Base-by-base conservation (phyloP, 169 alveolate species). In the Eimeria maxima region DNA sequence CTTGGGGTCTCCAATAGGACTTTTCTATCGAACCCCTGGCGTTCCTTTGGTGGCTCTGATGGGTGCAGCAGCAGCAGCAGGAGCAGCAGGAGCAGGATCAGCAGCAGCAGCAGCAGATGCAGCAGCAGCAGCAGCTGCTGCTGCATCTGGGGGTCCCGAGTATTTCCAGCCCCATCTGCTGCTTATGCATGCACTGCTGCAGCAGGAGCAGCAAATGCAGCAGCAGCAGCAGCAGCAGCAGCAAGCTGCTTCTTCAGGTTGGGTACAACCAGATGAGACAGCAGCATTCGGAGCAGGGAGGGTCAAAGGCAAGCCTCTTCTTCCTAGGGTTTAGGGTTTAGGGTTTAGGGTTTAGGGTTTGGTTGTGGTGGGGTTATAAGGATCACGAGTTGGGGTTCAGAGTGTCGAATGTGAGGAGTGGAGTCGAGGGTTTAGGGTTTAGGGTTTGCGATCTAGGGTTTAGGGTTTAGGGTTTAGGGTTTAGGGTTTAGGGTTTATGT, bases 111-210 rank as follows among this genome's bases (percentile, higher is more conserved):
- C 69, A 60, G 69, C 20, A 11, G n/a, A 18, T 16, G 69, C 69
- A 60, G 69, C 69, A 60, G 69, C 69, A 60, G 69, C 69, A 13
- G 69, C 69, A 0, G 69, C 69, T 13, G n/a, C n/a, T 13, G 18
- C 69, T 60, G 69, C 69, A 60, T 18, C 27, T 18, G 20, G 69
- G 53, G 24, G 86, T 20, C 86, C 86, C 16, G 86, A n/a, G 86
- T 8, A 8, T 20, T 74, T 74, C 86, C 86, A 74, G 86, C 86
- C 86, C 22, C 86, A 74, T 4, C 53, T 74, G 86, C 86, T 74
- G 86, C 86, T 42, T n/a, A 44, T 78, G 88, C 63, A 33, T 42
- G 88, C 88, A 16, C 63, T 78, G 27, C 88, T 78, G 38, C 88
- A 78, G 88, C 63, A 74, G 88, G 38, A 78, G 63, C 88, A 38